These are phyloP conservation scores for Aspergillus affinis DNA, from an alignment of 495 filamentous ascomycete species.

Conservation along the genomic window DNA sequence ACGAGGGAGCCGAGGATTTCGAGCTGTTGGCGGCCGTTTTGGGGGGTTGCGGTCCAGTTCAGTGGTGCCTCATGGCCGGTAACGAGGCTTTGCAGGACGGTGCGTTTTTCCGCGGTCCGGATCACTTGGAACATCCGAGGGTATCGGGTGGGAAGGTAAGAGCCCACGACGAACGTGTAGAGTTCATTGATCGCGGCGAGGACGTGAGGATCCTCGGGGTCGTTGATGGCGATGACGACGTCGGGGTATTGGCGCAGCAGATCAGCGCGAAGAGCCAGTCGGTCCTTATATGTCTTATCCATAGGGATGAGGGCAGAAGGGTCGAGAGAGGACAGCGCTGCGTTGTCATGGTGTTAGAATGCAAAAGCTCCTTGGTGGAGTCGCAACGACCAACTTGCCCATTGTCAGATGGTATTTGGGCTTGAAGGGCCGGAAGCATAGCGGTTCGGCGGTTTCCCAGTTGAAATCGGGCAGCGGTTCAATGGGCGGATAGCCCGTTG, in stretches of 20 bases:
- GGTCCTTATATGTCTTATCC: conserved; percentile 59
- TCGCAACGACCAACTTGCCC: conserved; percentile 46
- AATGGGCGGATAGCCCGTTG: conserved; percentile 37
- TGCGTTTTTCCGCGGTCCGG: neutral
- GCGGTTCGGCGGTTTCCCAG: conserved; percentile 57
- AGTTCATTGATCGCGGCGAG: conserved; percentile 57
- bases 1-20: conserved; percentile 56
- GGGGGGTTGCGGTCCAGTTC: neutral
- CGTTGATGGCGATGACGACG: conserved; percentile 41
- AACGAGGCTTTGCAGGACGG: conserved; percentile 11
- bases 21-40: conserved; percentile 27
- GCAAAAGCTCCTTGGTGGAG: neutral
- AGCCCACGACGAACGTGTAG: conserved; percentile 60
- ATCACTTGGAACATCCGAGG: conserved; percentile 56
- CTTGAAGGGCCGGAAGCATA: conserved; percentile 67
- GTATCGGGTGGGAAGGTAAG: conserved; percentile 64
- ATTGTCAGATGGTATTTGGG: conserved; percentile 72
- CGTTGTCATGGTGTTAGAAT: neutral
- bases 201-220: conserved; percentile 25
- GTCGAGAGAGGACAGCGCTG: conserved; percentile 46
- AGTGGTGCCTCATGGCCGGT: conserved; percentile 3
- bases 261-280: conserved; percentile 50
- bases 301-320: conserved; percentile 62
- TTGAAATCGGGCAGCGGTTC: conserved; percentile 58
- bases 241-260: conserved; percentile 47